Evolutionary conservation across 2,329 filamentous ascomycete genomes (phyloP), one percentile per base, ranked within the genome.

Genomic region (Colletotrichum tofieldiae): DNA sequence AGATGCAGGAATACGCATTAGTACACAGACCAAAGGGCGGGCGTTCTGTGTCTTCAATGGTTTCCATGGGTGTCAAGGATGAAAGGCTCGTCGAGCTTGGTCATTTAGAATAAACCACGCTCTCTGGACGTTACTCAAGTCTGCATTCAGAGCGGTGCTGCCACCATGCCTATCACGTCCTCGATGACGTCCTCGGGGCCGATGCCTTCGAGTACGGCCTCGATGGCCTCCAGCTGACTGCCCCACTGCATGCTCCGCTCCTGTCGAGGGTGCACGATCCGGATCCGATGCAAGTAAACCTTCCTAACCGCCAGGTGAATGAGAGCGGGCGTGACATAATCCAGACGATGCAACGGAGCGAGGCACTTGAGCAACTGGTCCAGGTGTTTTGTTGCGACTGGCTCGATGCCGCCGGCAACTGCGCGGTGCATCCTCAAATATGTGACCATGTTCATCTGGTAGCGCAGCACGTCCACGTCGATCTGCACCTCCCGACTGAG

Each of bases 181-280:
- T 93, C 90, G 49, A 93, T 86, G 3, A 93, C 87, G 52, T 90
- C 88, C 75, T 92, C 90, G 0, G 90, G 86, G 0, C 87, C 87
- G 12, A 92, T 79, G 7, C 84, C 89, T 41, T 92, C 89, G 2
- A 98, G 82, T 60, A 95, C 76, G 20, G 88, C 86, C 74, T 89
- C 86, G 1, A 98, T 90, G 5, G 93, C 93, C 39, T 88, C 86
- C 0, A 93, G 76, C 65, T 93, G 91, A 80, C 96, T 98, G 0
- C 96, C 96, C 91, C 97, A 99, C 80, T 98, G 94, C 85, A 98
- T 88, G 80, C 95, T 98, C 59, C 95, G 88, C 83, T 98, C 96
- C 69, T 91, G 90, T 73, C 90, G 88, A 1, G 94, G 88, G 1
- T 84, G 82, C 0, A 93, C 90, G 67, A 98, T 88, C 18, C 89